Percentiles rank a stretch among this genome's conserved stretches.
phyloP scores from a whole-genome alignment of 345 rosid species.

The Cochlearia excelsa region DNA sequence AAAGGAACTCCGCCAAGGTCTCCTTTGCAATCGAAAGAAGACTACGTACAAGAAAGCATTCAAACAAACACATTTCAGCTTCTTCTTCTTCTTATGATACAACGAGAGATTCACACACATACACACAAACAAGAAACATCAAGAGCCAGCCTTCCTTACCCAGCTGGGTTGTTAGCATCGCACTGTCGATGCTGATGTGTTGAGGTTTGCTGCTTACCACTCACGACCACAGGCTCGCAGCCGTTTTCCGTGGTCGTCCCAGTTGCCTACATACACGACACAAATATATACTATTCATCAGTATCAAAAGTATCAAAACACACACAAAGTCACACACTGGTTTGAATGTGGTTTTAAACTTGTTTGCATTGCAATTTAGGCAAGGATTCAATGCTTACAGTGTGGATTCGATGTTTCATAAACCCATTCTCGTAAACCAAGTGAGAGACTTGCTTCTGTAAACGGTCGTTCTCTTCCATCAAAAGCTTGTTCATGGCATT shows the following conservation, averaged over 20 bases:
- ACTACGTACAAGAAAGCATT: conserved; percentile 32
- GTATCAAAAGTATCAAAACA: neutral
- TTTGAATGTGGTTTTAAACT: neutral
- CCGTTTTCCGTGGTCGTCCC: conserved; percentile 98
- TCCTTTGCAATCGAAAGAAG: conserved; percentile 93
- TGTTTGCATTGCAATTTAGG: neutral
- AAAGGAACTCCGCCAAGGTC: conserved; percentile 61
- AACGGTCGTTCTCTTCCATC: conserved; percentile 97
- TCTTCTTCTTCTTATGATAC: neutral
- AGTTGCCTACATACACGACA: conserved; percentile 47
- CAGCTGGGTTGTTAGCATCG: conserved; percentile 99
- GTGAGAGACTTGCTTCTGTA: conserved; percentile 97
- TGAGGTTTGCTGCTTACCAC: conserved; percentile 97
- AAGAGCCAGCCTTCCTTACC: conserved; percentile 40
- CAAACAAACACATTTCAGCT: neutral
- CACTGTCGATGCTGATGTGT: conserved; percentile 80
- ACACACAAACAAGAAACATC: neutral
- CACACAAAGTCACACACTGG: neutral
- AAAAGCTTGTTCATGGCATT: conserved; percentile 92
- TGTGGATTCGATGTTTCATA: conserved; percentile 61
- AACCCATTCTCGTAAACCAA: conserved; percentile 90
- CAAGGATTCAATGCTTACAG: conserved; percentile 18
- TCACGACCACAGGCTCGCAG: conserved; percentile 99
- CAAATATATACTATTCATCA: no score
- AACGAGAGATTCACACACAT: neutral